Conservation (phyloP, 805 yeast genomes). For the Wickerhamomyces alni region DNA sequence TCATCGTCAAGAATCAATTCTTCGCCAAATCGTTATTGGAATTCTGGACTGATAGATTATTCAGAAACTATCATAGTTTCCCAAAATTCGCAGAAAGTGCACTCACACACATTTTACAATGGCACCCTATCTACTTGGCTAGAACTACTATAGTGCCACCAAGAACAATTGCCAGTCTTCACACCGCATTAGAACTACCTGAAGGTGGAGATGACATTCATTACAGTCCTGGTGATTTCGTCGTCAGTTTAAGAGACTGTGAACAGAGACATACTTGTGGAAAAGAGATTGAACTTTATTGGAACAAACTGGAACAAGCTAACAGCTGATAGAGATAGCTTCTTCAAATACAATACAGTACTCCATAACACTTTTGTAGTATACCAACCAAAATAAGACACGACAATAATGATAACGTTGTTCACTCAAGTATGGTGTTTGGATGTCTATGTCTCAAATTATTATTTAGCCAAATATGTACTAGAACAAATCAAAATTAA, state of each 20-base stretch:
- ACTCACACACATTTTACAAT: constrained; percentile 80
- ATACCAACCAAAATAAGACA: too few relatives aligned
- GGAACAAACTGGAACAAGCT: constrained; percentile 16
- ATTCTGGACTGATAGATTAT: constrained; percentile 69
- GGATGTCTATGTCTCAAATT: too few relatives aligned
- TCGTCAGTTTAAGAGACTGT: constrained; percentile 58
- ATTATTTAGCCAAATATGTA: too few relatives aligned
- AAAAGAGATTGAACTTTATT: constrained; percentile 34
- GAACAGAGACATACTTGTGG: constrained; percentile 46
- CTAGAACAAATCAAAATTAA: too few relatives aligned
- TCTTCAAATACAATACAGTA: too few relatives aligned
- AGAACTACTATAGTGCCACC: constrained; percentile 70
- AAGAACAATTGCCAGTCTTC: constrained; percentile 45
- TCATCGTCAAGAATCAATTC: constrained; percentile 61
- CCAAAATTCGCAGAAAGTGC: constrained; percentile 57
- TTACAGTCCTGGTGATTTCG: constrained; percentile 62
- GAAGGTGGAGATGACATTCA: constrained; percentile 39
- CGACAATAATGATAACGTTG: too few relatives aligned
- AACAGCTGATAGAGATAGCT: neutral
- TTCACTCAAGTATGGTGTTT: too few relatives aligned
- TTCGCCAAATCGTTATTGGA: constrained; percentile 69
- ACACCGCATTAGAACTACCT: constrained; percentile 29
- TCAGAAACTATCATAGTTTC: constrained; percentile 57
- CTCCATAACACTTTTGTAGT: too few relatives aligned
- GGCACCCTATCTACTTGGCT: constrained; percentile 84